phyloP scores from a whole-genome alignment of 805 yeast genomes.

The Pichia cephalocereana region DNA sequence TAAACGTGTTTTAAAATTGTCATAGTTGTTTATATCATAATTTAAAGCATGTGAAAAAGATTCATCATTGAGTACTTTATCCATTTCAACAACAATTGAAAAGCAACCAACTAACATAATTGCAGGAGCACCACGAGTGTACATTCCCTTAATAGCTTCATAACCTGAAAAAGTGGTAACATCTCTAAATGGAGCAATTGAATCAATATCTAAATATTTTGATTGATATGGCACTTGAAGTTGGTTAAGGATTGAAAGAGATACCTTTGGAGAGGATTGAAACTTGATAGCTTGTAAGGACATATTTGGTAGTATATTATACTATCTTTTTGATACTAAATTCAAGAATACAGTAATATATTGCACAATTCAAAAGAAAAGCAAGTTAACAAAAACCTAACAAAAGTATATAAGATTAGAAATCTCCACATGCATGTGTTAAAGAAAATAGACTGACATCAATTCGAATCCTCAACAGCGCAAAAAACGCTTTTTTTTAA shows the following conservation, averaged over 20 bases:
- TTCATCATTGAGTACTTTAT: slow-evolving; percentile 19
- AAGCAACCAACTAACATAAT: slow-evolving; percentile 92
- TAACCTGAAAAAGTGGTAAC: slow-evolving; percentile 53
- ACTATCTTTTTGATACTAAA: background rate
- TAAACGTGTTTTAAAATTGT: slow-evolving; percentile 30
- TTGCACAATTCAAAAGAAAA: too few relatives aligned
- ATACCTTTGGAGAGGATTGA: slow-evolving; percentile 30
- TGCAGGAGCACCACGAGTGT: slow-evolving; percentile 97
- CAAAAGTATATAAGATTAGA: too few relatives aligned
- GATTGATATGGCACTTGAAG: slow-evolving; percentile 73
- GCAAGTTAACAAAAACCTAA: too few relatives aligned
- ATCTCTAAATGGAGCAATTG: slow-evolving; percentile 45
- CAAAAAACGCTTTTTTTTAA: too few relatives aligned
- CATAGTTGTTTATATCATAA: slow-evolving; percentile 14
- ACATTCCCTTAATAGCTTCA: slow-evolving; percentile 80
- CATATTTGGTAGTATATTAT: slow-evolving; percentile 10
- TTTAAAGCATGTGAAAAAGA: slow-evolving; percentile 17
- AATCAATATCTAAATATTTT: slow-evolving; percentile 49
- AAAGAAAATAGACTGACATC: too few relatives aligned
- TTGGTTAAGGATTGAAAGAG: slow-evolving; percentile 69
- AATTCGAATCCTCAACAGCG: too few relatives aligned
- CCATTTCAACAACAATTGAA: slow-evolving; percentile 68
- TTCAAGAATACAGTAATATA: too few relatives aligned
- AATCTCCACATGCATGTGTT: too few relatives aligned
- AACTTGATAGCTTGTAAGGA: slow-evolving; percentile 63